These are phyloP conservation scores for Zoysia matrella DNA, from an alignment of 202 grass and related monocot genomes.

Conservation along the genomic window DNA sequence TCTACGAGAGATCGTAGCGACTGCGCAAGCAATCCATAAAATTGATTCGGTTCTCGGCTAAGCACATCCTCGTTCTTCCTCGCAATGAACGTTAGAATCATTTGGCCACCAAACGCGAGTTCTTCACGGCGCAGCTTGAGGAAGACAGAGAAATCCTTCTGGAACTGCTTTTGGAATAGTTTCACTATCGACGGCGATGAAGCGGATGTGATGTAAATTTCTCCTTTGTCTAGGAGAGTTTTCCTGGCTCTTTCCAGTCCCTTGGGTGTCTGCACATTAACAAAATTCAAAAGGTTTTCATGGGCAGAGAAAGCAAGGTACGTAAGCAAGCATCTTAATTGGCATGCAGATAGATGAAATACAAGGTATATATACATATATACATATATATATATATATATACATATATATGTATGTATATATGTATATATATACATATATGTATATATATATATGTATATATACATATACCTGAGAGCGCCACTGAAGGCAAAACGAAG, in stretches of 20 bases:
- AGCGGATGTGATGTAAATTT: conserved; percentile 3
- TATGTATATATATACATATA: no score
- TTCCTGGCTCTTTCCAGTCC: neutral
- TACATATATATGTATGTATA: no score
- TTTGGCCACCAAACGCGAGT: no score
- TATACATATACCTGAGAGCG: conserved; percentile 10
- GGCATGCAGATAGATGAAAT: no score
- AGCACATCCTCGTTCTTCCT: conserved; percentile 28
- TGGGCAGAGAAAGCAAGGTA: no score
- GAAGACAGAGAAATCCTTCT: no score
- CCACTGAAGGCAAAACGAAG: no score
- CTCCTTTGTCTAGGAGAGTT: conserved; percentile 4
- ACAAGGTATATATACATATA: no score
- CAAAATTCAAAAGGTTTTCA: no score
- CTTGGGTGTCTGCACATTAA: neutral
- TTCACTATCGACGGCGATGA: conserved; percentile 22
- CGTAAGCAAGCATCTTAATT: no score
- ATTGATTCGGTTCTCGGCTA: conserved; percentile 8
- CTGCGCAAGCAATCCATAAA: conserved; percentile 37
- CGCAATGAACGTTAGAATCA: conserved; percentile 11
- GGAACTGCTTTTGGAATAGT: conserved; percentile 49
- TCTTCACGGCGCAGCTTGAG: neutral
- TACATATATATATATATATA: no score
- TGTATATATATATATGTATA: no score
- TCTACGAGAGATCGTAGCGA: conserved; percentile 8